phyloP scores from a whole-genome alignment of 192 early-diverging fungal genomes.

The Coemansia sp. region DNA sequence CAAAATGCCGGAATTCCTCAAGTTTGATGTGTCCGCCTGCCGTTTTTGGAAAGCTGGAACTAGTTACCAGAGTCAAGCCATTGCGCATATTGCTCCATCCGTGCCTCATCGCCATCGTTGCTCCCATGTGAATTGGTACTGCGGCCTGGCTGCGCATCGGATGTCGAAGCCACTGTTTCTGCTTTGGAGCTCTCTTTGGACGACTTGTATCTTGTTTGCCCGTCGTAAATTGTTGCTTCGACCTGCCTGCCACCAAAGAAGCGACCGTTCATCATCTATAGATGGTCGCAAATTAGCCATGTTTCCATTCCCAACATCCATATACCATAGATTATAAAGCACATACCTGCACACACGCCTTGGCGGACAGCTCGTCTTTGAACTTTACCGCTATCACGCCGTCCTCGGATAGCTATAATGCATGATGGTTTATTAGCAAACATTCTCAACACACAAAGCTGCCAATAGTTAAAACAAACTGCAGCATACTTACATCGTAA shows the following conservation, averaged over 20 bases:
- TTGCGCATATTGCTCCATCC: constrained; percentile 82
- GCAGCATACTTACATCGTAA: constrained; percentile 76
- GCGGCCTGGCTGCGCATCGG: too few relatives aligned
- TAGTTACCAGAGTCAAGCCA: constrained; percentile 73
- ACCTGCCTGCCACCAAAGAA: constrained; percentile 88
- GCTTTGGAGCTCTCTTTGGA: neutral
- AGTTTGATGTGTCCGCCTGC: too few relatives aligned
- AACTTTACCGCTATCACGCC: constrained; percentile 90
- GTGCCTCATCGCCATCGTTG: constrained; percentile 66
- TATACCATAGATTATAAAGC: neutral
- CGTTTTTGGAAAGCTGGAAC: too few relatives aligned
- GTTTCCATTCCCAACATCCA: neutral
- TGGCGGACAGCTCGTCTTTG: constrained; percentile 75
- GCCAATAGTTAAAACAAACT: neutral
- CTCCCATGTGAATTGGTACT: too few relatives aligned
- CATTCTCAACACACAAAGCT: neutral
- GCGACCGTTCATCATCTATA: constrained; percentile 84
- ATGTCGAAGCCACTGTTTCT: neutral
- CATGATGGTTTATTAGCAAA: neutral
- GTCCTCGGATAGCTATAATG: constrained; percentile 65
- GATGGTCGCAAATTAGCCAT: neutral
- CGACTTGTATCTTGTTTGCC: constrained; percentile 75
- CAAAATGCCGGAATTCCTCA: constrained; percentile 5
- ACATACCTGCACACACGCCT: constrained; percentile 80
- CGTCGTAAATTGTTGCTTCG: constrained; percentile 80